Evolutionary conservation across 2,329 filamentous ascomycete genomes (phyloP).

Genomic region (Lasiodiplodia sp.): DNA sequence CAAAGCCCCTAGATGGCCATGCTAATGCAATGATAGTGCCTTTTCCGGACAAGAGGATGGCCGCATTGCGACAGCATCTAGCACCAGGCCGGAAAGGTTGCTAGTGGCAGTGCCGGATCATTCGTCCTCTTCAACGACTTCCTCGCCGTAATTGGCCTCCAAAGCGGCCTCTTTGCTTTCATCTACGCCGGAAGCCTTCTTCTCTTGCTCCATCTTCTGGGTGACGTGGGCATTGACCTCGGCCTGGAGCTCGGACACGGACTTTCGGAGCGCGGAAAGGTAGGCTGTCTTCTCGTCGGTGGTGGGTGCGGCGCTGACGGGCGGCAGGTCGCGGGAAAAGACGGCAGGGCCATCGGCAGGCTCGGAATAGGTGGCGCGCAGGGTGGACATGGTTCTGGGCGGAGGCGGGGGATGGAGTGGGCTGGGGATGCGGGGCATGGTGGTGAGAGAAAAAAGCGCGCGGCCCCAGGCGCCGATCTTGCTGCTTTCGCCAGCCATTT

Average conservation of each 20-base stretch:
- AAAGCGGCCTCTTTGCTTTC: constrained; percentile 44
- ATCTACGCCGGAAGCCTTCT: constrained; percentile 47
- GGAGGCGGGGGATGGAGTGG: constrained; percentile 18
- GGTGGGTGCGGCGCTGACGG: constrained; percentile 36
- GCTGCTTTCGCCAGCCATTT: not conserved
- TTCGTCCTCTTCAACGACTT: constrained; percentile 70
- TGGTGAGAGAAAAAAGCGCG: constrained; percentile 35
- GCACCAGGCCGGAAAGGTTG: not conserved
- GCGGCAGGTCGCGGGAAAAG: constrained; percentile 38
- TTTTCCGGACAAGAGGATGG: not conserved
- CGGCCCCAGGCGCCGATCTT: not conserved
- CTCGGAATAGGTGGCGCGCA: constrained; percentile 64
- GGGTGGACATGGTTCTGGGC: constrained; percentile 38
- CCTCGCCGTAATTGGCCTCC: constrained; percentile 86
- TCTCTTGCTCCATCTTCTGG: constrained; percentile 76
- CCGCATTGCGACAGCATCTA: not conserved
- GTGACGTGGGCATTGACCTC: constrained; percentile 76
- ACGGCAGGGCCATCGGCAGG: constrained; percentile 49
- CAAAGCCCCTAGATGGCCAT: not conserved
- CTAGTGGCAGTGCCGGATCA: not conserved
- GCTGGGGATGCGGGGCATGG: constrained; percentile 38
- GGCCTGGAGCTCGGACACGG: constrained; percentile 67
- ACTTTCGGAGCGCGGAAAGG: constrained; percentile 65
- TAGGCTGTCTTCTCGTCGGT: constrained; percentile 64
- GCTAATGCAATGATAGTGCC: not conserved